phyloP scores from a whole-genome alignment of 225 moss, liverwort and hornwort species.

The Polytrichum commune region DNA sequence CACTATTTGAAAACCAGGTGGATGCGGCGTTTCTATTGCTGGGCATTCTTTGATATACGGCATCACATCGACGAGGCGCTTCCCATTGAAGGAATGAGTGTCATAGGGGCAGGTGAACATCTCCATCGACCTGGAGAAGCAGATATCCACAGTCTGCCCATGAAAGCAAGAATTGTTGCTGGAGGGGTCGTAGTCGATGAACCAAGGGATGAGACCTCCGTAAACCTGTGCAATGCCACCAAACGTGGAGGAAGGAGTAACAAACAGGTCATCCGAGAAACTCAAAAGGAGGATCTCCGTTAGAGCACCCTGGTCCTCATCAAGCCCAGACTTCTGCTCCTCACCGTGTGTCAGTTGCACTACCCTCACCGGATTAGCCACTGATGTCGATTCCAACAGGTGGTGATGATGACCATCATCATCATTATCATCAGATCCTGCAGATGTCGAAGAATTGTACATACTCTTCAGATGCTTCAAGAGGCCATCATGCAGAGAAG shows the following conservation, averaged over 20 bases:
- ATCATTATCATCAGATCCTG: constrained; percentile 15
- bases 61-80: background rate
- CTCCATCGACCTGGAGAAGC: background rate
- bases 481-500: background rate
- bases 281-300: constrained; percentile 42
- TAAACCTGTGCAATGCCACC: constrained; percentile 30
- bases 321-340: constrained; percentile 34
- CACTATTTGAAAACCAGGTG: background rate
- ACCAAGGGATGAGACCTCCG: background rate
- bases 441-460: constrained; percentile 1
- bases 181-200: background rate
- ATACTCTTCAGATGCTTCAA: constrained; percentile 2
- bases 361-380: too few relatives aligned
- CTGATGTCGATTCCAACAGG: too few relatives aligned
- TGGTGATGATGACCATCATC: too few relatives aligned
- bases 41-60: background rate
- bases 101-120: constrained; percentile 1
- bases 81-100: background rate
- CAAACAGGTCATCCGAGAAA: constrained; percentile 45
- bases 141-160: constrained; percentile 1
- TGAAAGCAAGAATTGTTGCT: background rate
- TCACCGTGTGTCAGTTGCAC: constrained; percentile 43
- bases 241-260: constrained; percentile 51
- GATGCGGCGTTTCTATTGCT: background rate
- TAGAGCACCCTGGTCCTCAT: constrained; percentile 48